Evolutionary conservation across 257 asterid genomes (phyloP), one percentile per base, ranked within the genome.

Genomic region (Ilex aquifolium): DNA sequence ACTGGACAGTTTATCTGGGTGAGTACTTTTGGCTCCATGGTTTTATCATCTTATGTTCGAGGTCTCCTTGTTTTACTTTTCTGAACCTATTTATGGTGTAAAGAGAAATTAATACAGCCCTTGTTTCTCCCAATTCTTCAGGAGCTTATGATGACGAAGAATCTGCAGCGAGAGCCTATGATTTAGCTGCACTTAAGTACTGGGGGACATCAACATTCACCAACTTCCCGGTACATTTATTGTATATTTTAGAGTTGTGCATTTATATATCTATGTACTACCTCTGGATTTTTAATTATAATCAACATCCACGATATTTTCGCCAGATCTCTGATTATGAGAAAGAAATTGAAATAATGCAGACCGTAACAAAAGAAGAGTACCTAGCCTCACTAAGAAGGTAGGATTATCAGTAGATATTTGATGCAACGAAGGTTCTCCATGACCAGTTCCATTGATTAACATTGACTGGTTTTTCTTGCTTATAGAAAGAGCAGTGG

Each of bases 401-500:
- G 87, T 81, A 67, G n/a, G 5, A 10, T 8, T 36, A 4, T 2
- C 2, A 31, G 56, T 13, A 53, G 9, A 10, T 14, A 32, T 60
- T 32, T 44, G 5, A 13, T 40, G 55, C 15, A 17, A 17, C 42
- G 42, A 60, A 51, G 30, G 14, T 32, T 42, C 7, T 29, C 4
- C 17, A 32, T 10, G 52, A 46, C 15, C 52, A 10, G 52, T 46
- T 10, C 4, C 27, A 21, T 21, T 21, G 10, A 46, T 46, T 46
- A 14, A 46, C 15, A 6, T 7, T 4, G 57, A 7, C 15, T 53
- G 11, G 4, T 53, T 8, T 53, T 62, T 17, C 55, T 21, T 49
- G 57, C 29, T 13, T 58, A 42, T 36, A 88, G 96, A 59, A 86
- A 68, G 64, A 88, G 96, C 61, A 86, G 95, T 15, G 96, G 96